phyloP scores from a whole-genome alignment of 108 stramenopile genomes.

The Nitzschia sp. region DNA sequence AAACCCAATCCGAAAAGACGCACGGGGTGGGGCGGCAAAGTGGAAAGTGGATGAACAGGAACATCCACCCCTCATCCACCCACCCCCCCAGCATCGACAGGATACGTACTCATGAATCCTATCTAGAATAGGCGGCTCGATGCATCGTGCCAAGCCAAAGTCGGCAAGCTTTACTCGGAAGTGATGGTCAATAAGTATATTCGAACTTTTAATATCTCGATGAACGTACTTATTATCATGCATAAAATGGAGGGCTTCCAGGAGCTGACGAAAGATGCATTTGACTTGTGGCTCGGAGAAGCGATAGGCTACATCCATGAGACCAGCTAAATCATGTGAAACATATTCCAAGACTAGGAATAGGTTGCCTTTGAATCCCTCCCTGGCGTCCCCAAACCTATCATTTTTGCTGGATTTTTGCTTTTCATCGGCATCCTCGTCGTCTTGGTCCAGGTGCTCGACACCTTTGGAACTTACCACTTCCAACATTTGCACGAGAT shows the following conservation, averaged over 20 bases:
- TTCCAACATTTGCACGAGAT: conserved; percentile 75
- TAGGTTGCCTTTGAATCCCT: conserved; percentile 81
- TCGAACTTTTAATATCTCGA: conserved; percentile 85
- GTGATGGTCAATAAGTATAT: conserved; percentile 83
- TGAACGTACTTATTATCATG: conserved; percentile 75
- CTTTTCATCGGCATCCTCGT: conserved; percentile 22
- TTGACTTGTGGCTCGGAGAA: conserved; percentile 77
- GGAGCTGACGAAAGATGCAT: conserved; percentile 64
- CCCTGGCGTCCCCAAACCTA: conserved; percentile 51
- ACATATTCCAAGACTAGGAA: conserved; percentile 83
- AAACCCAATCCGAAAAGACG: not conserved
- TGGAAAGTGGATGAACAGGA: not conserved
- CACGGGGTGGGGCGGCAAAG: not conserved
- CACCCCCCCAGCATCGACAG: not conserved
- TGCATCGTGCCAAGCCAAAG: conserved; percentile 81
- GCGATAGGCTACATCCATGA: conserved; percentile 75
- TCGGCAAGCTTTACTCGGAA: conserved; percentile 87
- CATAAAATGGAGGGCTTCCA: conserved; percentile 76
- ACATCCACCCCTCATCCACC: not conserved
- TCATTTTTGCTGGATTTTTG: conserved; percentile 33
- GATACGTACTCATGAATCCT: conserved; percentile 49
- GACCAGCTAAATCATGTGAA: conserved; percentile 78
- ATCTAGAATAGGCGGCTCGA: conserved; percentile 62
- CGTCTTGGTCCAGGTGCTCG: conserved; percentile 70
- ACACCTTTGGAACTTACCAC: conserved; percentile 84